Evolutionary conservation across 371 early-diverging fungal species (phyloP).

Genomic region (Dichotomocladium elegans): DNA sequence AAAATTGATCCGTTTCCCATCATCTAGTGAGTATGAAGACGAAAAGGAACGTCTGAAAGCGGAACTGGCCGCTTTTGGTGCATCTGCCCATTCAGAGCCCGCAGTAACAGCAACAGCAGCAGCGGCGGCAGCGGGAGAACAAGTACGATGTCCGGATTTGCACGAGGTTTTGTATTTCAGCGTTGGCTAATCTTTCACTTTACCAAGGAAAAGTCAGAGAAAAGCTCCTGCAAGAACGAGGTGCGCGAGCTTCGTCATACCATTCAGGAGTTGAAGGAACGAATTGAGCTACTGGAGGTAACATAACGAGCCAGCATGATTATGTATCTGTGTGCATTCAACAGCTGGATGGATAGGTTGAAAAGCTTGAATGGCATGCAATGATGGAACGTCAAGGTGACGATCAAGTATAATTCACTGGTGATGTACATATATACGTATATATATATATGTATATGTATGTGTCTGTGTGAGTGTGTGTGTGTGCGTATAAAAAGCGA

Average conservation of each 20-base stretch:
- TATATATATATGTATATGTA: too few relatives aligned
- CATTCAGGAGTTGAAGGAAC: conserved; percentile 15
- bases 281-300: conserved; percentile 28
- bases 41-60: neutral
- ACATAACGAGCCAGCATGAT: conserved; percentile 1
- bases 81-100: too few relatives aligned
- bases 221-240: conserved; percentile 7
- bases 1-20: neutral
- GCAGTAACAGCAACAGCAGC: neutral
- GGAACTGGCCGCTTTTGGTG: neutral
- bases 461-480: too few relatives aligned
- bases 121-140: neutral
- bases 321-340: neutral
- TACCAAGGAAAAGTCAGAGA: neutral
- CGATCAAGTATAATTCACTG: too few relatives aligned
- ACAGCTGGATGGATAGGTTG: neutral
- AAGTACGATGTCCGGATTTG: neutral
- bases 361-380: too few relatives aligned
- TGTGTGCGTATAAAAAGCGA: too few relatives aligned
- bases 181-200: neutral
- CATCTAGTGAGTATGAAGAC: neutral
- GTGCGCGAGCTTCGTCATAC: conserved; percentile 9
- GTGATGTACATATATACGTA: too few relatives aligned
- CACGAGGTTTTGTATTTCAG: neutral
- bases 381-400: too few relatives aligned